Conservation (phyloP, 805 yeast genomes). For the Saccharomyces eubayanus region DNA sequence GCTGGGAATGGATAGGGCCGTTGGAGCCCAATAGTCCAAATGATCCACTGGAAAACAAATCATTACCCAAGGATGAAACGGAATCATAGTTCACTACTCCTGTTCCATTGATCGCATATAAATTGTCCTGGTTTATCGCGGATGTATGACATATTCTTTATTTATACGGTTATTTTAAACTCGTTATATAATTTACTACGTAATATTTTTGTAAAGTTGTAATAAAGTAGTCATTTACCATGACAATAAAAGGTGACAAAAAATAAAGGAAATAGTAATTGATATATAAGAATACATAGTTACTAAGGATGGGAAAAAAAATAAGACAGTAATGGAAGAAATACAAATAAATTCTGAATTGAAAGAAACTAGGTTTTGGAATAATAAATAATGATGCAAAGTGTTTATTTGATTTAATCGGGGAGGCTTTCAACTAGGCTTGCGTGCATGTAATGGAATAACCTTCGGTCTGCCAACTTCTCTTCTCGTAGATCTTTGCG, state of each 20-base stretch:
- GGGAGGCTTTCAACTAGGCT: conserved; percentile 2
- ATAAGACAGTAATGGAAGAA: background rate
- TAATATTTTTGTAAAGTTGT: background rate
- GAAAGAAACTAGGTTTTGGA: background rate
- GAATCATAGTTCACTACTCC: background rate
- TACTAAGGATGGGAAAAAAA: background rate
- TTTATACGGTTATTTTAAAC: background rate
- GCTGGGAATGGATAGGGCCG: conserved; percentile 76
- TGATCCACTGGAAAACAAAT: background rate
- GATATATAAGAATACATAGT: background rate
- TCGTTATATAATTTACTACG: background rate
- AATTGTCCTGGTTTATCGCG: background rate
- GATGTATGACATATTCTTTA: background rate
- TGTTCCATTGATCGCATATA: background rate
- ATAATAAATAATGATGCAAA: background rate
- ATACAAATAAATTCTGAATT: background rate
- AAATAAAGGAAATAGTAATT: background rate
- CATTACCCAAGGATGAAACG: background rate
- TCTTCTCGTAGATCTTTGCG: conserved; percentile 11
- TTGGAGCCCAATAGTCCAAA: conserved; percentile 1
- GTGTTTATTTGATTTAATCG: background rate
- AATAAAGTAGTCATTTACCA: background rate
- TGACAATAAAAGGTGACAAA: background rate
- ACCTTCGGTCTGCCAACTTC: conserved; percentile 30
- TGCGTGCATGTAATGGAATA: conserved; percentile 12